Evolutionary conservation across 345 rosid genomes (phyloP), one percentile per base, ranked within the genome.

Genomic region (Camelina laxa): DNA sequence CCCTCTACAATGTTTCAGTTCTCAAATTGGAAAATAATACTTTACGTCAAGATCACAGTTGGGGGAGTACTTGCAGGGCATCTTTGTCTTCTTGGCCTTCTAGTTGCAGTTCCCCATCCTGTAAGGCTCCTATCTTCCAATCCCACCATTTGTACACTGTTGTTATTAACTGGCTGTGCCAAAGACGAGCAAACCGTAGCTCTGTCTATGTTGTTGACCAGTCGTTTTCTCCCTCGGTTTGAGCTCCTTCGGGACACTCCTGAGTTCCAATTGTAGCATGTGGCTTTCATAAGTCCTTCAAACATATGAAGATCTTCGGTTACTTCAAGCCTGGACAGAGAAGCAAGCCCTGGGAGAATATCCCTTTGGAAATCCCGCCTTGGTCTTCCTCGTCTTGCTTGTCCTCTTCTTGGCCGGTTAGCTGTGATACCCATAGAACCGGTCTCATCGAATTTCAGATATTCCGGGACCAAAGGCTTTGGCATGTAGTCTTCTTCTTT

Each of bases 331-430:
- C 93, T 88, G 3, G 98, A 90, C 27, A 91, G 81, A 65, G 97
- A 90, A 65, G 83, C 75, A 60, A 94, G 93, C 44, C 98, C 96
- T 1, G 97, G 97, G 78, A 94, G 97, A 74, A 90, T 87, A 82
- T 94, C 98, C 88, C 96, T 94, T 79, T 90, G 97, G 85, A 94
- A 94, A 79, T 94, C 98, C 85, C 96, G 86, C 62, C 87, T 86
- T 74, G 90, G 96, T 85, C 99, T 89, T 67, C 97, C 99, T 80
- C 99, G 86, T 83, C 97, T 85, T 68, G 85, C 83, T 63, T 87
- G 92, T 54, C 93, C 95, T 82, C 84, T 90, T 55, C 94, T 84
- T 19, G 90, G 78, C 48, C 86, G 85, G 68, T 72, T 85, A 36
- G 79, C 75, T 69, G 84, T 69, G 44, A 64, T 20, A 9, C 75